Evolutionary conservation across 2,329 filamentous ascomycete species (phyloP).

Genomic region (Penicillium verrucosum): DNA sequence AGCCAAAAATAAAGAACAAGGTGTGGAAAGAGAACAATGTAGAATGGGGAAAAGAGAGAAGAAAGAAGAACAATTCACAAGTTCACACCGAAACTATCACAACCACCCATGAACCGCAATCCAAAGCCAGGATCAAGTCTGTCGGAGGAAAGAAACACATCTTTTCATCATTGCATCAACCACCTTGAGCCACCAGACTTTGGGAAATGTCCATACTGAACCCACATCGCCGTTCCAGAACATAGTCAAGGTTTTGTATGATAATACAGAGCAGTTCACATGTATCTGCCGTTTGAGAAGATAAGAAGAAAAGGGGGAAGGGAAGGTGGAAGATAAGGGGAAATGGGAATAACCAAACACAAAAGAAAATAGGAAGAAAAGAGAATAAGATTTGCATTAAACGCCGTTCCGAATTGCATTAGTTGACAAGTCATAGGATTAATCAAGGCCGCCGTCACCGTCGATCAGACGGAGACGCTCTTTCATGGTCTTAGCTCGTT

Average conservation of each 20-base stretch:
- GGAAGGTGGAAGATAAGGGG: not conserved
- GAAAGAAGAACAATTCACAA: not conserved
- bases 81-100: not conserved
- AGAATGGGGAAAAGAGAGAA: not conserved
- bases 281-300: conserved; percentile 14
- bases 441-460: conserved; percentile 40
- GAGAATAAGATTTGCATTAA: not conserved
- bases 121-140: conserved; percentile 2
- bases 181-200: not conserved
- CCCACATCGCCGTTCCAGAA: not conserved
- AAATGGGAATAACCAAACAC: too few relatives aligned
- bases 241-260: conserved; percentile 18
- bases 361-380: not conserved
- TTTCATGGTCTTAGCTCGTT: conserved; percentile 60
- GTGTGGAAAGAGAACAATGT: not conserved
- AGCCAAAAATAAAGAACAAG: not conserved
- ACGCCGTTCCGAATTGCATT: conserved; percentile 21
- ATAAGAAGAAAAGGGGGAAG: conserved; percentile 6
- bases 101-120: not conserved
- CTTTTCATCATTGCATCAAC: not conserved
- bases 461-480: conserved; percentile 47
- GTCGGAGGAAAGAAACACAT: not conserved
- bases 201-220: conserved; percentile 1
- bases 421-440: conserved; percentile 15
- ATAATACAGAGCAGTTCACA: conserved; percentile 25